Evolutionary conservation across 2,329 filamentous ascomycete genomes (phyloP).

Genomic region (Botryosphaeria dothidea): DNA sequence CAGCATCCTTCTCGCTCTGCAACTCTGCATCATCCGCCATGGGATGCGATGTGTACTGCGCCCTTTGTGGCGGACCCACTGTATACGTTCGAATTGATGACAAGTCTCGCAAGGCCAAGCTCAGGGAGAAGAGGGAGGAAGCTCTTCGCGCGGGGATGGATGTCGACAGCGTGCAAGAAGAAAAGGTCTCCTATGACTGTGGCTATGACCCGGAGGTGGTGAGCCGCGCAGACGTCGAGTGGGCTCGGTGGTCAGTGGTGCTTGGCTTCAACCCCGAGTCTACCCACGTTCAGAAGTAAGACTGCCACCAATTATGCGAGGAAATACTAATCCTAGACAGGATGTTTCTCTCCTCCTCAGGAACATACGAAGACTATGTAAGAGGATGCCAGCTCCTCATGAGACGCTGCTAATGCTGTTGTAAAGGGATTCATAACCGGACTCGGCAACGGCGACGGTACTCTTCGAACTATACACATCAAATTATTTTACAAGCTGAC

Average conservation of each 20-base stretch:
- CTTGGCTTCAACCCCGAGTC: background rate
- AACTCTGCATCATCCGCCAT: background rate
- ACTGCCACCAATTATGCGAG: background rate
- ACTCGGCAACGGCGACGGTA: no score
- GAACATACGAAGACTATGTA: no score
- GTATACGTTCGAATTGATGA: background rate
- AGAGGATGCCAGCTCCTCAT: no score
- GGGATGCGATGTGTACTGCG: background rate
- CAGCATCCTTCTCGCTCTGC: no score
- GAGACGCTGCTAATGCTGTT: no score
- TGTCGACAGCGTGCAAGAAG: background rate
- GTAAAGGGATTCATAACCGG: no score
- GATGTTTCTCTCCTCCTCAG: no score
- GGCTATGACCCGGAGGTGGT: background rate
- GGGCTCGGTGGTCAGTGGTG: background rate
- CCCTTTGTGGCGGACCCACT: background rate
- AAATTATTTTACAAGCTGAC: no score
- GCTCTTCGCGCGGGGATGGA: no score
- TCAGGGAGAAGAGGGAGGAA: no score
- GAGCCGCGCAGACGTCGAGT: background rate
- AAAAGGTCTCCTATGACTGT: background rate
- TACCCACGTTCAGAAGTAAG: background rate
- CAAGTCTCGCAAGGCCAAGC: background rate
- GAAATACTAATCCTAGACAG: background rate
- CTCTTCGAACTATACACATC: no score